Conservation (phyloP, 306 rosid species). For the Cucurbita argyrosperma region DNA sequence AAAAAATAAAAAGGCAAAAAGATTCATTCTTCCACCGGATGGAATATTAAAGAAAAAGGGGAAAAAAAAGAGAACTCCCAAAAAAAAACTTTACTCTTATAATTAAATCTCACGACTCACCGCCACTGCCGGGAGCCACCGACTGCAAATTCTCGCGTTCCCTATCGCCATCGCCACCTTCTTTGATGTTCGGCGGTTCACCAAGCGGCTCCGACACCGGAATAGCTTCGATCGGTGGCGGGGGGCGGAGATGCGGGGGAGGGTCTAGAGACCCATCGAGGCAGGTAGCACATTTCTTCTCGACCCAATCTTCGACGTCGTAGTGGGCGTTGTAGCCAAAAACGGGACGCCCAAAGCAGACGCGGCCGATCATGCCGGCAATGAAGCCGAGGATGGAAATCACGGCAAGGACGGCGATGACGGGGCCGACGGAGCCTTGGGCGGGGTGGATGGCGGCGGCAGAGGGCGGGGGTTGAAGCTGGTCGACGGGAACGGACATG, state of each 20-base stretch:
- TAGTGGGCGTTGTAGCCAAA: conserved; percentile 46
- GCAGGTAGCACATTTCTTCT: conserved; percentile 68
- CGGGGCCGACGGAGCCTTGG: conserved; percentile 67
- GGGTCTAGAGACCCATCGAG: conserved; percentile 43
- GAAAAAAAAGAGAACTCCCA: background rate
- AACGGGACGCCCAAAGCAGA: conserved; percentile 71
- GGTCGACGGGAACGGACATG: conserved; percentile 36
- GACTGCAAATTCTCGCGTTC: background rate
- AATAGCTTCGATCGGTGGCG: background rate
- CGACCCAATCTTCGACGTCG: conserved; percentile 68
- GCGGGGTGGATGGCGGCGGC: conserved; percentile 29
- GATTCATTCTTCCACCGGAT: background rate
- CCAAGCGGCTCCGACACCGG: conserved; percentile 16
- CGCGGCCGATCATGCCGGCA: conserved; percentile 69
- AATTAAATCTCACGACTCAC: background rate
- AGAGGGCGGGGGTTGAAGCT: conserved; percentile 31
- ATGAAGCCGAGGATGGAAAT: conserved; percentile 57
- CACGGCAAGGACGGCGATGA: conserved; percentile 58
- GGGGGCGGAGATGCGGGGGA: conserved; percentile 12
- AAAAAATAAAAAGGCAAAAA: background rate
- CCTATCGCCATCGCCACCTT: conserved; percentile 6
- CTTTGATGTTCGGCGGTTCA: conserved; percentile 26
- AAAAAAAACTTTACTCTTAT: background rate
- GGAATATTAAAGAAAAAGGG: background rate
- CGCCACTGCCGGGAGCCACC: background rate